Percentiles rank a stretch among this genome's conserved stretches.
These are phyloP conservation scores for Rhizopus delemar DNA, from an alignment of 371 early-diverging fungal genomes.

Conservation along the genomic window DNA sequence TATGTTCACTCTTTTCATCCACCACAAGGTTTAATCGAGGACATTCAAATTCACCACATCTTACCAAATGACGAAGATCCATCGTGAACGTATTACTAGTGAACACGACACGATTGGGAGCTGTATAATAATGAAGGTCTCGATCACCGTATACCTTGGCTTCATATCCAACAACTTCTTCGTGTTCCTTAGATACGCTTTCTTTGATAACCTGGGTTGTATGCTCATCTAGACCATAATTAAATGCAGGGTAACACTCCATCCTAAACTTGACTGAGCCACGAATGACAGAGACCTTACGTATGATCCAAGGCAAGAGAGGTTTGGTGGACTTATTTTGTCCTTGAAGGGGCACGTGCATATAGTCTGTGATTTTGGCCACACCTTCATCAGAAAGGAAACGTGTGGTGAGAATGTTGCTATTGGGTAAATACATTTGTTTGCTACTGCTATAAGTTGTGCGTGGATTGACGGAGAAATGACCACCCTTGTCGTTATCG, in stretches of 20 bases:
- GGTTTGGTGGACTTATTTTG: conserved; percentile 45
- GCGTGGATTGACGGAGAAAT: conserved; percentile 59
- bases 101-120: conserved; percentile 45
- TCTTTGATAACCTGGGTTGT: conserved; percentile 50
- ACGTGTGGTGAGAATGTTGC: conserved; percentile 74
- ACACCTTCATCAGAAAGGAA: conserved; percentile 73
- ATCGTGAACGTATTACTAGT: conserved; percentile 42
- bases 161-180: conserved; percentile 16
- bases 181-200: conserved; percentile 39
- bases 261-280: conserved; percentile 63
- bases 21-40: conserved; percentile 46
- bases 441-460: conserved; percentile 50
- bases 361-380: conserved; percentile 69
- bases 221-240: conserved; percentile 70
- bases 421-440: conserved; percentile 79
- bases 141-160: conserved; percentile 29
- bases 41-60: conserved; percentile 50
- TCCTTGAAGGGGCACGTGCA: conserved; percentile 56
- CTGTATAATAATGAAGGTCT: conserved; percentile 30
- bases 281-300: conserved; percentile 66
- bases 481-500: conserved; percentile 68
- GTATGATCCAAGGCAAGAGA: conserved; percentile 76
- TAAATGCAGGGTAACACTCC: conserved; percentile 78
- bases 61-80: conserved; percentile 64
- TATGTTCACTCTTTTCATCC: conserved; percentile 21